phyloP scores from a whole-genome alignment of 2,329 filamentous ascomycete genomes.

The Trichoderma oligosporum region DNA sequence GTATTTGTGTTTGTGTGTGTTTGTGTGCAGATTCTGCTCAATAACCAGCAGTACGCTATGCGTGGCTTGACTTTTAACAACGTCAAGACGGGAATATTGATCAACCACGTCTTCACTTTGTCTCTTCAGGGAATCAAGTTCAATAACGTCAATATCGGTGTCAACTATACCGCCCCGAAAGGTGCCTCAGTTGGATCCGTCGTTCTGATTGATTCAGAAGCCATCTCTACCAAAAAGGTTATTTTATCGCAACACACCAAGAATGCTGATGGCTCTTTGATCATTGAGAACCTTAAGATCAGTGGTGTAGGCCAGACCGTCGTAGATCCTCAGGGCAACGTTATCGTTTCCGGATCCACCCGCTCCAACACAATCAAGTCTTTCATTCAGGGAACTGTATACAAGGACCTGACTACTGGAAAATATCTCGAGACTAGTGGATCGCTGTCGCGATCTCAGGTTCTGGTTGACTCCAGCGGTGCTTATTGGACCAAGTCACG shows the following conservation, averaged over 20 bases:
- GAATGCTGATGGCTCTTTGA: conserved; percentile 20
- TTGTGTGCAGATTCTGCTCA: conserved; percentile 20
- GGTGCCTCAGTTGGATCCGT: conserved; percentile 19
- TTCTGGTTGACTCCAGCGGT: conserved; percentile 17
- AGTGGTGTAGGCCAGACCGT: conserved; percentile 8
- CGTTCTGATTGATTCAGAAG: conserved; percentile 20
- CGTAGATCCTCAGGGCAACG: conserved; percentile 4
- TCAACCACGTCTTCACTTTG: conserved; percentile 20
- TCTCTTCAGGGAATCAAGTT: conserved; percentile 19
- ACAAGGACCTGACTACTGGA: conserved; percentile 11
- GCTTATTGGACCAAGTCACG: conserved; percentile 20
- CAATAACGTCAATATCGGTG: conserved; percentile 18
- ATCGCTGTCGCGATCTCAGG: conserved; percentile 11
- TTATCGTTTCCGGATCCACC: conserved; percentile 9
- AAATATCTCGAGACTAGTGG: conserved; percentile 18
- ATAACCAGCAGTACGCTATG: conserved; percentile 21
- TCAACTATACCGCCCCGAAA: conserved; percentile 20
- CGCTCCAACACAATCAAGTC: conserved; percentile 11
- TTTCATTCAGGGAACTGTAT: conserved; percentile 19
- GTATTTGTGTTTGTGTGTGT: no score
- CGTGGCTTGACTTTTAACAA: conserved; percentile 19
- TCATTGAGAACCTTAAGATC: conserved; percentile 20
- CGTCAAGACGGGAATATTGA: conserved; percentile 18
- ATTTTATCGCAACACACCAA: conserved; percentile 20
- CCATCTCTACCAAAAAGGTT: conserved; percentile 15